Conservation (phyloP, 805 yeast genomes). For the Spathaspora arborariae region DNA sequence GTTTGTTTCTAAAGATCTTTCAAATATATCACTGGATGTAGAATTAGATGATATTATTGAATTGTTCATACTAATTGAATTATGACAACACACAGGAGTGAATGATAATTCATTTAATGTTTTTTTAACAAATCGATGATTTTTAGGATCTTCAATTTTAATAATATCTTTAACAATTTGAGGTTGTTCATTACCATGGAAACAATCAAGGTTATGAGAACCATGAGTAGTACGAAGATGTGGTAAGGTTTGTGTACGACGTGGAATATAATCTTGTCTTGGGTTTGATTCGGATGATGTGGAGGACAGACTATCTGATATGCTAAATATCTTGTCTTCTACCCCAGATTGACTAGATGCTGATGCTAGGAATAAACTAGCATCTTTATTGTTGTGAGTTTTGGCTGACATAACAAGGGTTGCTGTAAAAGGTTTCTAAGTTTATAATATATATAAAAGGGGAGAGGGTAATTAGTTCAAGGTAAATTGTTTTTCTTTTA, state of each 20-base stretch:
- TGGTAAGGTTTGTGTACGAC: background rate
- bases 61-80: constrained; percentile 1
- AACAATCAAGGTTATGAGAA: background rate
- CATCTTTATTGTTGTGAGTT: background rate
- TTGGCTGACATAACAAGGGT: background rate
- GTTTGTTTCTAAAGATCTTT: constrained; percentile 8
- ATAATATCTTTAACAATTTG: background rate
- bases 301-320: background rate
- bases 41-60: constrained; percentile 3
- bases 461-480: too few species aligned
- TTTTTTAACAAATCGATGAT: constrained; percentile 6
- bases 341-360: background rate
- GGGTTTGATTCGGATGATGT: background rate
- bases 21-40: constrained; percentile 12
- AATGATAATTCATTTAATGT: constrained; percentile 6
- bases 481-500: too few species aligned
- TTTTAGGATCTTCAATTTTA: background rate
- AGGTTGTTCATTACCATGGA: background rate
- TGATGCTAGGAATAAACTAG: background rate
- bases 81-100: constrained; percentile 1
- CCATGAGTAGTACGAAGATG: background rate
- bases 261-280: background rate
- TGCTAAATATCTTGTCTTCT: background rate
- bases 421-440: background rate
- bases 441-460: background rate